Evolutionary conservation across 169 alveolate genomes (phyloP), one percentile per base, ranked within the genome.

Genomic region (Cystoisospora suis): DNA sequence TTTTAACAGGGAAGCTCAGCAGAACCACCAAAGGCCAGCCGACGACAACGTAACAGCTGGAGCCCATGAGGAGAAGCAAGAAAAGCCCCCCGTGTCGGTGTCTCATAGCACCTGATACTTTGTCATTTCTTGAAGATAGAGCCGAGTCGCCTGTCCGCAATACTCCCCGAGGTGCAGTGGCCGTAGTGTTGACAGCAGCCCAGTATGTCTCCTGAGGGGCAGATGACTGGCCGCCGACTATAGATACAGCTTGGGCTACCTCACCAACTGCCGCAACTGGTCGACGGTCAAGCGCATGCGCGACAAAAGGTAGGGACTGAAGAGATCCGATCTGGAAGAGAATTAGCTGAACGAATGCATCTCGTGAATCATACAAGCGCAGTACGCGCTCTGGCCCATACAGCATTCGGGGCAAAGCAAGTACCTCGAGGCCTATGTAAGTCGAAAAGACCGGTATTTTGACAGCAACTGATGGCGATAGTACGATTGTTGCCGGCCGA

Each of bases 21-120:
- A 65, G 15, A n/a, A 65, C 77, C 45, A 65, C 87, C 12, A 79
- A 32, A 9, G 87, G 87, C 87, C 87, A 79, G 49, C 87, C 87
- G 6, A 79, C 45, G 2, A 79, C 44, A 0, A 79, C 65, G 27
- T 29, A 42, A 79, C 87, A 79, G 23, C 27, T 45, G 4, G 38
- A 34, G 3, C 70, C 70, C 46, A 45, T 2, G 44, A 79, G 3
- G 32, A 79, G 47, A 29, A 79, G 56, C n/a, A 46, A 6, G 12
- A 79, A 42, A n/a, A 79, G 72, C 34, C 87, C 87, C 29, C 36
- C 75, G 29, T 36, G 77, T 44, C 34, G 45, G 4, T n/a, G 36
- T 6, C 77, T 65, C 45, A 12, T 44, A 12, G 38, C 23, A 7
- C 77, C 44, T n/a, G n/a, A n/a, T n/a, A n/a, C n/a, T n/a, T n/a